A percentile compares a stretch with the other conserved stretches of the same genome.
phyloP scores from a whole-genome alignment of 768 basidiomycete species.

The Lepiota venenata region DNA sequence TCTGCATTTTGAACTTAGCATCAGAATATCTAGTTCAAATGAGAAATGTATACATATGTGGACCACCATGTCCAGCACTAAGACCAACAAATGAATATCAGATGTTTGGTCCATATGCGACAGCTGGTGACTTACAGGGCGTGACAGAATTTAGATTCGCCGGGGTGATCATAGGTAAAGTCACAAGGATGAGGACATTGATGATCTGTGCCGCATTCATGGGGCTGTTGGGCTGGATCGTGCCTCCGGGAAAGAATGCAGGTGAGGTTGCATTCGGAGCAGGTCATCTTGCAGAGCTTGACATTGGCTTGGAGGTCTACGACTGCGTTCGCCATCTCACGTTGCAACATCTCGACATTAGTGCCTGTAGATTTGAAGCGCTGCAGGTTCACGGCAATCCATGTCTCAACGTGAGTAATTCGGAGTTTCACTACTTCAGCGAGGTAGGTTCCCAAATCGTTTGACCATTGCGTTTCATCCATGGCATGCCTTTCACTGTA shows the following conservation, averaged over 20 bases:
- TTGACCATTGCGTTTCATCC: constrained; percentile 40
- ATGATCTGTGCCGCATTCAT: constrained; percentile 52
- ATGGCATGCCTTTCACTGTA: constrained; percentile 27
- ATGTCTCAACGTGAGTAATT: constrained; percentile 43
- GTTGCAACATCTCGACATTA: constrained; percentile 39
- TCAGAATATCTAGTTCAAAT: not conserved
- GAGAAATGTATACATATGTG: constrained; percentile 42
- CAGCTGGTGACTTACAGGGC: constrained; percentile 37
- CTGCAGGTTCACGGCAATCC: constrained; percentile 46
- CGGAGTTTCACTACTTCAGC: constrained; percentile 36
- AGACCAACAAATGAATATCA: not conserved
- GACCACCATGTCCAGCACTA: constrained; percentile 60
- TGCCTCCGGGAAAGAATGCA: constrained; percentile 48
- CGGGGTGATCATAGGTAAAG: constrained; percentile 33
- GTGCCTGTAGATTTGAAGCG: constrained; percentile 45
- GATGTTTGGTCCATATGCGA: not conserved
- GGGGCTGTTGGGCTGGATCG: constrained; percentile 27
- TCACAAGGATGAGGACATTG: constrained; percentile 40
- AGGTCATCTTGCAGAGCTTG: constrained; percentile 48
- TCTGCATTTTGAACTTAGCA: constrained; percentile 25
- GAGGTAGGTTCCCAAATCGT: constrained; percentile 34
- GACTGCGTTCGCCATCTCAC: constrained; percentile 36
- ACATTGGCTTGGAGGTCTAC: constrained; percentile 44
- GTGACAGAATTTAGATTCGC: constrained; percentile 34
- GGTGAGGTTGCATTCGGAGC: constrained; percentile 42